These are phyloP conservation scores for Vitis hybrid DNA, from an alignment of 177 flowering plant species.

Conservation along the genomic window DNA sequence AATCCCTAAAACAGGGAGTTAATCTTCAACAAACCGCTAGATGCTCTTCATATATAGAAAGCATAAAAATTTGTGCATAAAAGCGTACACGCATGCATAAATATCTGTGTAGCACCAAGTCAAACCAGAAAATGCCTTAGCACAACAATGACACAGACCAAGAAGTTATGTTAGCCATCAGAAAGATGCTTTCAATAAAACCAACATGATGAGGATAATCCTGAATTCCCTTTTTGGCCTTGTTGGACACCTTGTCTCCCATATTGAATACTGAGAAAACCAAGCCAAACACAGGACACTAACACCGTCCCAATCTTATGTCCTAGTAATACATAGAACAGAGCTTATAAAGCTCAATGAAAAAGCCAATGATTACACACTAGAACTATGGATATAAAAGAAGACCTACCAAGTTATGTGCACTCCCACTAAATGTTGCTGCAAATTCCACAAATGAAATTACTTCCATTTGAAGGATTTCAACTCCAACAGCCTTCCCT, in stretches of 20 bases:
- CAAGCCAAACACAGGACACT: neutral
- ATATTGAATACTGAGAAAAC: too few relatives aligned
- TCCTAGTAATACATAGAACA: neutral
- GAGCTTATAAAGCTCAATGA: neutral
- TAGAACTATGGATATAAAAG: slow-evolving; percentile 3
- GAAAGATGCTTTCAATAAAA: too few relatives aligned
- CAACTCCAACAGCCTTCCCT: slow-evolving; percentile 34
- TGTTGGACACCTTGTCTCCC: too few relatives aligned
- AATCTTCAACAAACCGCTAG: neutral
- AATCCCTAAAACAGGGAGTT: neutral
- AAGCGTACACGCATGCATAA: neutral
- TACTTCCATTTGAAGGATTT: slow-evolving; percentile 67
- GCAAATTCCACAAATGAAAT: slow-evolving; percentile 81
- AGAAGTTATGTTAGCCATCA: too few relatives aligned
- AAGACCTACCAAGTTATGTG: slow-evolving; percentile 69
- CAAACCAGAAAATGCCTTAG: neutral
- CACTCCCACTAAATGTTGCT: slow-evolving; percentile 63
- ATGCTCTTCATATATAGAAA: neutral
- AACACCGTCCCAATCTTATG: neutral
- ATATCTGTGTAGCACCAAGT: neutral
- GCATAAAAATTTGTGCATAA: neutral
- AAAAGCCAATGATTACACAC: neutral
- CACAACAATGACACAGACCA: neutral
- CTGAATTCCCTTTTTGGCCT: too few relatives aligned
- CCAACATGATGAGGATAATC: too few relatives aligned